Evolutionary conservation across 164 flowering plant genomes (phyloP), one percentile per base, ranked within the genome.

Genomic region (Annona cherimola): DNA sequence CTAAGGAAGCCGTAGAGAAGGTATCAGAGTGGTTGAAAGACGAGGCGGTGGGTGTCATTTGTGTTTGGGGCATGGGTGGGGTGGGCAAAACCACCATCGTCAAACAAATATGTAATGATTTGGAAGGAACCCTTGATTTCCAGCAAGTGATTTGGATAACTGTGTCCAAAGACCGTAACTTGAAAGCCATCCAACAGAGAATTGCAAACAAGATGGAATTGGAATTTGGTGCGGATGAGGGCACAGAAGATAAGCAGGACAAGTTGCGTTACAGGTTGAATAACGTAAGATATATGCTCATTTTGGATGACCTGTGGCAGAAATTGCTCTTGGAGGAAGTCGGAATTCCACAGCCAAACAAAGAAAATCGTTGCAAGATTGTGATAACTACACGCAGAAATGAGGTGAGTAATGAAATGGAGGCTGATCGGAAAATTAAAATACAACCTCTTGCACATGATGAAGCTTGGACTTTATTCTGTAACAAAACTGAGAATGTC

Each of bases 231-330:
- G 66, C 2, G 0, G 11, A 66, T 57, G 40, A 20, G n/a, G 4
- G 11, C 5, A 61, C 26, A 18, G 78, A 69, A 45, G 44, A 61
- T 60, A 16, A 9, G 70, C 64, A 16, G 2, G 63, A 41, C 19
- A 16, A 50, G 75, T 73, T 19, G 20, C 18, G 61, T 39, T 20
- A 19, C 26, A 69, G 44, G 46, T 65, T 41, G 70, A 19, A 8
- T 55, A 63, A 66, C 7, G 67, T 57, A 4, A 69, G 66, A 43
- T 75, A 71, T 46, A 73, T 80, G 2, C 57, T 80, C 40, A 75
- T 77, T 63, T 63, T 80, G 0, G 80, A 80, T 70, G 80, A 80
- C 70, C 72, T 78, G 2, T 75, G 83, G 80, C 69, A 72, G 70
- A 63, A n/a, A 42, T 67, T 80, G 20, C 69, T 66, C 63, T 73